phyloP scores from a whole-genome alignment of 176 grass and related monocot genomes.

The Miscanthus lutarioriparius region DNA sequence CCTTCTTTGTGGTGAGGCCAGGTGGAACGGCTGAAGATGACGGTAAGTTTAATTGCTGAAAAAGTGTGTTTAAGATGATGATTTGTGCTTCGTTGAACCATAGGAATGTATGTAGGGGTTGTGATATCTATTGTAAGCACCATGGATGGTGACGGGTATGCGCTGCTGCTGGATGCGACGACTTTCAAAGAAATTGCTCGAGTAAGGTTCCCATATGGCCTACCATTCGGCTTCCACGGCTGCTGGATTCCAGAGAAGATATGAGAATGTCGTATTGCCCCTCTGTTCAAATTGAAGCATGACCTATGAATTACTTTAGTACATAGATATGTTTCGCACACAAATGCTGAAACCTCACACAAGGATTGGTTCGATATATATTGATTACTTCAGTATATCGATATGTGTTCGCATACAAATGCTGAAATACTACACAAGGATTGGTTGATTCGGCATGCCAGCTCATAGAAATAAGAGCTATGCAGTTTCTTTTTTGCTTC shows the following conservation, averaged over 20 bases:
- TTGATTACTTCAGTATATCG: too few relatives aligned
- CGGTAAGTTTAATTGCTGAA: constrained; percentile 31
- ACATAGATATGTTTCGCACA: too few relatives aligned
- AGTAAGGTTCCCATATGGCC: constrained; percentile 70
- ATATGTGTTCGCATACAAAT: too few relatives aligned
- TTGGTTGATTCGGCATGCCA: too few relatives aligned
- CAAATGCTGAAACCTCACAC: too few relatives aligned
- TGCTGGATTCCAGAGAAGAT: constrained; percentile 45
- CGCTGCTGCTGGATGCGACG: constrained; percentile 56
- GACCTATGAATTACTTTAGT: too few relatives aligned
- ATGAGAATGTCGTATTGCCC: too few relatives aligned
- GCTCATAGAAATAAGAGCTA: too few relatives aligned
- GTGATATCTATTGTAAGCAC: constrained; percentile 74
- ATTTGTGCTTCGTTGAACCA: not conserved
- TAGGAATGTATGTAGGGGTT: constrained; percentile 43
- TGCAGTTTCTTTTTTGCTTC: too few relatives aligned
- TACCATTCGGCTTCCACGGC: constrained; percentile 57
- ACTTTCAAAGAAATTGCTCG: constrained; percentile 75
- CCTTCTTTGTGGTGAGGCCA: constrained; percentile 78
- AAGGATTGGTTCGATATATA: too few relatives aligned
- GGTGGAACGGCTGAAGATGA: constrained; percentile 72
- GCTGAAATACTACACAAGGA: too few relatives aligned
- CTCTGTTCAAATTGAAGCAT: too few relatives aligned
- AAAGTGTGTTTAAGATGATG: not conserved
- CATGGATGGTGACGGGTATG: constrained; percentile 62